phyloP scores from a whole-genome alignment of 441 rosid species.

The Breynia disticha region DNA sequence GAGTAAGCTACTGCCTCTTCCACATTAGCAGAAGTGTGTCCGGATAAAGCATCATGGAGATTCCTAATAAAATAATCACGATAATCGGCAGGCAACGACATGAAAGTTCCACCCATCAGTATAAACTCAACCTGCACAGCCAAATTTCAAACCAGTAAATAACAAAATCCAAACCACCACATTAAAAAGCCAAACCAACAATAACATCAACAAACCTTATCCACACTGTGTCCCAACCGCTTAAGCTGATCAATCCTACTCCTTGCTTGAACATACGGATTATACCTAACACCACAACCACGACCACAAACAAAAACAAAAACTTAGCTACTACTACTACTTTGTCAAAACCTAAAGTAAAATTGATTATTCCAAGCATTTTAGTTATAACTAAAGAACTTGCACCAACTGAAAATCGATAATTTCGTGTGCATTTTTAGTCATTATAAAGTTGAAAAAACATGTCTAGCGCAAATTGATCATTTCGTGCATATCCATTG shows the following conservation, averaged over 20 bases:
- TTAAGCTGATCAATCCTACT: constrained; percentile 98
- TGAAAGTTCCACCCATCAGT: constrained; percentile 97
- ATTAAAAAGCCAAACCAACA: not conserved
- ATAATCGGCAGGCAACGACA: constrained; percentile 93
- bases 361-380: not conserved
- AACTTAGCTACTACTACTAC: no score
- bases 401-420: no score
- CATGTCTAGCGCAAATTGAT: no score
- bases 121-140: constrained; percentile 85
- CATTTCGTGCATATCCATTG: no score
- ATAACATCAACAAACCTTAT: constrained; percentile 38
- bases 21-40: constrained; percentile 88
- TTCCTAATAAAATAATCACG: constrained; percentile 88
- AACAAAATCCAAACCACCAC: not conserved
- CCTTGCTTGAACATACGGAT: constrained; percentile 95
- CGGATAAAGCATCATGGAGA: constrained; percentile 96
- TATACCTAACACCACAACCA: constrained; percentile 40
- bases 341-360: no score
- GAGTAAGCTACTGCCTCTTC: constrained; percentile 98
- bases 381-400: not conserved
- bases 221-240: constrained; percentile 95
- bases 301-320: no score
- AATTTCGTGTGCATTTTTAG: no score
- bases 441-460: no score
- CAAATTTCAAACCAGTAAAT: constrained; percentile 6